Percentiles rank a stretch among this genome's conserved stretches.
phyloP scores from a whole-genome alignment of 805 yeast species.

The Kodamaea kaohsiungensis region DNA sequence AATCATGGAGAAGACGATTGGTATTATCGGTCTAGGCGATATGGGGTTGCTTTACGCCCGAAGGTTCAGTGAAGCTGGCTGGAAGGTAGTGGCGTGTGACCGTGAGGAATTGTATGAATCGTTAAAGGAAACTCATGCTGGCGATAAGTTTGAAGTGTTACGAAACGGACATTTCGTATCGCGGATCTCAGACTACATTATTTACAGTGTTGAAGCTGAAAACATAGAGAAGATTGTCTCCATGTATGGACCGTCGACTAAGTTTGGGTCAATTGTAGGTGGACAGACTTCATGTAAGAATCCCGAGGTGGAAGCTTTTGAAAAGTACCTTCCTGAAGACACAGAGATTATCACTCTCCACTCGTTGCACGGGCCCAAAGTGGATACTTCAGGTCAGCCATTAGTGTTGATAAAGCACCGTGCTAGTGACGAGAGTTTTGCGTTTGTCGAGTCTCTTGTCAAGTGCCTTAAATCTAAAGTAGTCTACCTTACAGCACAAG shows the following conservation, averaged over 20 bases:
- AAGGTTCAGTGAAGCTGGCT: slow-evolving; percentile 76
- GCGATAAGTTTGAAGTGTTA: slow-evolving; percentile 57
- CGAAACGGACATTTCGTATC: slow-evolving; percentile 83
- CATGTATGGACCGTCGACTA: slow-evolving; percentile 83
- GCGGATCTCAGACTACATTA: slow-evolving; percentile 74
- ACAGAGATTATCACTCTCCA: slow-evolving; percentile 84
- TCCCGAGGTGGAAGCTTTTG: slow-evolving; percentile 88
- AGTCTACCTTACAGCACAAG: slow-evolving; percentile 77
- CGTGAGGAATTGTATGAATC: slow-evolving; percentile 61
- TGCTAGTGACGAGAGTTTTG: slow-evolving; percentile 53
- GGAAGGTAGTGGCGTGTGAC: slow-evolving; percentile 90
- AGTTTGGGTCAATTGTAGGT: slow-evolving; percentile 89
- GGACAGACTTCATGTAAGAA: slow-evolving; percentile 96
- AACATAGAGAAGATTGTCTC: slow-evolving; percentile 71
- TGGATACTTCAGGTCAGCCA: slow-evolving; percentile 89
- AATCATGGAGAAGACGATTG: slow-evolving; percentile 53
- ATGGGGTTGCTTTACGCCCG: slow-evolving; percentile 92
- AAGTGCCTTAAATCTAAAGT: slow-evolving; percentile 75
- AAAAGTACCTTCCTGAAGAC: slow-evolving; percentile 70
- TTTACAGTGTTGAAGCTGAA: slow-evolving; percentile 94
- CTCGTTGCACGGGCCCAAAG: slow-evolving; percentile 93
- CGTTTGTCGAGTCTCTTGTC: slow-evolving; percentile 62
- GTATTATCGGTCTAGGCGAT: slow-evolving; percentile 95
- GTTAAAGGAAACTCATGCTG: slow-evolving; percentile 39
- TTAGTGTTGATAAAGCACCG: slow-evolving; percentile 81